Evolutionary conservation across 768 basidiomycete genomes (phyloP).

Genomic region (Flagelloscypha sp.): DNA sequence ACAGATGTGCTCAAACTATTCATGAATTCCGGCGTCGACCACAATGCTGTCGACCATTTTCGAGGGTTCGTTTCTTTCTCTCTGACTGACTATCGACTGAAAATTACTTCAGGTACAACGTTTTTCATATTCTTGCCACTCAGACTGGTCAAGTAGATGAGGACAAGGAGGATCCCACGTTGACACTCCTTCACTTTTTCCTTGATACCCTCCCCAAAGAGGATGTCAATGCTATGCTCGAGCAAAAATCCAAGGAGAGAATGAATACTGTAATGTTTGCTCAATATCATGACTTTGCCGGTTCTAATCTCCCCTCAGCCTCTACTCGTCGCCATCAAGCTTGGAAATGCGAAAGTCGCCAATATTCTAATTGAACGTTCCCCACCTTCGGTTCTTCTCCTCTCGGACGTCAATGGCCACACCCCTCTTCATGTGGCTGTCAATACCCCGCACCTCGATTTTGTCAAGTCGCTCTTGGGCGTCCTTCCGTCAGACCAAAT

Average conservation of each 20-base stretch:
- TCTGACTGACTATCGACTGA: neutral
- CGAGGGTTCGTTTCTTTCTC: constrained; percentile 29
- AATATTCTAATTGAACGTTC: constrained; percentile 31
- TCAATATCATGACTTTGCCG: neutral
- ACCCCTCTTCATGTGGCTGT: constrained; percentile 46
- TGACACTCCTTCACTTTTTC: constrained; percentile 28
- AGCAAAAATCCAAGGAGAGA: constrained; percentile 35
- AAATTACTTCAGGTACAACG: constrained; percentile 38
- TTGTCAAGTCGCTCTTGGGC: constrained; percentile 30
- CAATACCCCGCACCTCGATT: constrained; percentile 22
- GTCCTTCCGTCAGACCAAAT: constrained; percentile 30
- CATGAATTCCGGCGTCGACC: constrained; percentile 36
- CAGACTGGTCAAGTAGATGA: no score
- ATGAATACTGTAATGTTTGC: constrained; percentile 35
- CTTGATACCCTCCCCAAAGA: constrained; percentile 45
- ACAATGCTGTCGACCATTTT: constrained; percentile 30
- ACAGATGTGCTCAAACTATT: constrained; percentile 40
- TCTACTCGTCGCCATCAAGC: constrained; percentile 43
- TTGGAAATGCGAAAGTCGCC: constrained; percentile 20
- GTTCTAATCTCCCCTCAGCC: constrained; percentile 28
- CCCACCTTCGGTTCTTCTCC: constrained; percentile 22
- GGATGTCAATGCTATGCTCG: constrained; percentile 32
- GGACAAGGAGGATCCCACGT: constrained; percentile 17
- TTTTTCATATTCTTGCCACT: constrained; percentile 48
- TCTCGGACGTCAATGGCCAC: constrained; percentile 40